Percentiles rank a stretch among this genome's conserved stretches.
Evolutionary conservation across 2,329 filamentous ascomycete species (phyloP).

Genomic region (Monilinia fructigena): DNA sequence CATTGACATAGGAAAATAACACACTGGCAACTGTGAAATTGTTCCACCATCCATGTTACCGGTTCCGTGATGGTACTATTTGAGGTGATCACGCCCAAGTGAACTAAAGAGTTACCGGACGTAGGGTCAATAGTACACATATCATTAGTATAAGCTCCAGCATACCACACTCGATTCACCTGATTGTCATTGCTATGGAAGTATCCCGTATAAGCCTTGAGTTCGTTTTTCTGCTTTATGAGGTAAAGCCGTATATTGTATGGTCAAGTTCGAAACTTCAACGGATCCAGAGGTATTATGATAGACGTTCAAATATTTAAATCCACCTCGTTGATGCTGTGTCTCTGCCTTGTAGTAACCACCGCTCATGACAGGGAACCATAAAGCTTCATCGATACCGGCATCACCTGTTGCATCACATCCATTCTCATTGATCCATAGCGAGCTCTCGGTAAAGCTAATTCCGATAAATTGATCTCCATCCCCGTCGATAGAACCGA

Average conservation of each 20-base stretch:
- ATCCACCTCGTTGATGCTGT: slow-evolving; percentile 49
- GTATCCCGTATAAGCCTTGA: slow-evolving; percentile 51
- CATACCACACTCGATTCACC: slow-evolving; percentile 55
- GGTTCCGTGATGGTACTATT: slow-evolving; percentile 1
- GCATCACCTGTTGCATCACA: slow-evolving; percentile 49
- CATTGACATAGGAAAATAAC: neutral
- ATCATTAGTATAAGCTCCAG: slow-evolving; percentile 45
- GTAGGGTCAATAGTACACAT: slow-evolving; percentile 34
- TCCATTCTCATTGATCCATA: slow-evolving; percentile 50
- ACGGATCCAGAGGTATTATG: slow-evolving; percentile 36
- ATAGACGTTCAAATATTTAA: slow-evolving; percentile 51
- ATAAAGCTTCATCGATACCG: slow-evolving; percentile 49
- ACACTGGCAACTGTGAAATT: slow-evolving; percentile 18
- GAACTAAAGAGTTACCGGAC: slow-evolving; percentile 34
- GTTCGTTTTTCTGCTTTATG: slow-evolving; percentile 37
- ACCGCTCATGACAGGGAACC: slow-evolving; percentile 44
- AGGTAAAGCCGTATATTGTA: slow-evolving; percentile 44
- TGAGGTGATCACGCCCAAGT: neutral
- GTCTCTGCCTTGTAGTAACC: slow-evolving; percentile 45
- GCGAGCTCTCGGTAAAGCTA: slow-evolving; percentile 43
- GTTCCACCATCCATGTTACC: slow-evolving; percentile 18
- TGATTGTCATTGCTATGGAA: slow-evolving; percentile 50
- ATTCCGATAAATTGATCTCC: slow-evolving; percentile 42
- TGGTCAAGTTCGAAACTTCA: slow-evolving; percentile 38
- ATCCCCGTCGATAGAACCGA: slow-evolving; percentile 32